Percentiles rank a stretch among this genome's conserved stretches.
These are phyloP conservation scores for Platanthera zijinensis DNA, from an alignment of 106 monocot genomes.

Conservation along the genomic window DNA sequence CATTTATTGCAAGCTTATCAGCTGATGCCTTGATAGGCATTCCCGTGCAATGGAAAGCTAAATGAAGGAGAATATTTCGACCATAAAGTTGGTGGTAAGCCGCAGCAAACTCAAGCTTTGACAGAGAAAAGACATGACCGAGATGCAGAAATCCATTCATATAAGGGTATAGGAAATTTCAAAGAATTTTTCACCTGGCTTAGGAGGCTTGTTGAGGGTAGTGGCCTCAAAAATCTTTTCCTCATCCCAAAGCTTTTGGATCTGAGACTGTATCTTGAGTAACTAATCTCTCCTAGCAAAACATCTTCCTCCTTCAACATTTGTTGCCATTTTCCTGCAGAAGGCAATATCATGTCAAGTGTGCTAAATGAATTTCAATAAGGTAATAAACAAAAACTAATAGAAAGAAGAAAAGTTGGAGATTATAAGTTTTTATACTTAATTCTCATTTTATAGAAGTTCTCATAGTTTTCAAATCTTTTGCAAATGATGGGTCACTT, in stretches of 20 bases:
- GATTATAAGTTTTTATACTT: background rate
- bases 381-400: background rate
- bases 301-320: slow-evolving; percentile 41
- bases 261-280: slow-evolving; percentile 49
- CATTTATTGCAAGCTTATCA: slow-evolving; percentile 66
- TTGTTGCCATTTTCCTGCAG: slow-evolving; percentile 25
- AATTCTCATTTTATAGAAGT: background rate
- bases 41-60: slow-evolving; percentile 93
- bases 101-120: slow-evolving; percentile 79
- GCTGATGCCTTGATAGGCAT: slow-evolving; percentile 98
- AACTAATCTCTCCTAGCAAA: slow-evolving; percentile 69
- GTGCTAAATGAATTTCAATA: background rate
- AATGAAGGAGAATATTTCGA: slow-evolving; percentile 74
- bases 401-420: background rate
- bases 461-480: background rate
- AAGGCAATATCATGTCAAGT: background rate
- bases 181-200: slow-evolving; percentile 73
- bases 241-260: slow-evolving; percentile 68
- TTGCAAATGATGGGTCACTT: too few relatives aligned
- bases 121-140: slow-evolving; percentile 69
- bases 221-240: slow-evolving; percentile 51
- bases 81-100: slow-evolving; percentile 66
- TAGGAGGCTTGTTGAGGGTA: slow-evolving; percentile 27
- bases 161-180: slow-evolving; percentile 92
- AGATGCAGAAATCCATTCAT: slow-evolving; percentile 89